Base-by-base conservation (phyloP, 2,329 filamentous ascomycete species). In the Penicillium brevicompactum region DNA sequence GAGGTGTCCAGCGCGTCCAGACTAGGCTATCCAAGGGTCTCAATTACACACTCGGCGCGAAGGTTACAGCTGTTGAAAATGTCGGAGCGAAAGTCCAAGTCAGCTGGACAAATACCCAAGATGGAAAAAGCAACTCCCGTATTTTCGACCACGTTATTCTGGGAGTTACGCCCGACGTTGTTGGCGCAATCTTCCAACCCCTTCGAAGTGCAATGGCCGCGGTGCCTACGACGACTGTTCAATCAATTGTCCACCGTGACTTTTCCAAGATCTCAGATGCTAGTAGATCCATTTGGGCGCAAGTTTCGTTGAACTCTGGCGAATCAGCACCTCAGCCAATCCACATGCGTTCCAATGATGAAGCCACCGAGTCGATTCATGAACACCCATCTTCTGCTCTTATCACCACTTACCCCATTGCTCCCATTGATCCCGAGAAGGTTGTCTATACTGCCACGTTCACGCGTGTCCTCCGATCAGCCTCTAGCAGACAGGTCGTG, bases 131-230 rank as follows among this genome's bases (percentile, higher is more conserved):
- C 10, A 52, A 51, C 13, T 59, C 63, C 22, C 73, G 79, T 16
- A 49, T 61, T 0, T 84, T 84, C 49, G 82, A 85, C 49, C 74
- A 73, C 2, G 81, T 84, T 0, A 70, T 86, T 22, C 69, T 86
- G 1, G 82, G 82, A 0, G 80, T 84, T 2, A 78, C 82, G 0
- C 82, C 83, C 1, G 75, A 82, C 53, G 76, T 82, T 4, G 79
- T 79, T 0, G 76, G 73, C 5, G 66, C 67, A 2, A 74, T 85
- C 10, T 84, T 80, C 55, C 59, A 66, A 3, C 80, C 79, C 0
- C 61, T 83, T 2, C 49, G 18, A 10, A 56, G 49, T 21, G 50
- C 50, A 10, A 53, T 56, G 54, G 37, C 46, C 2, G 56, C 57
- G 2, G 51, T 72, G 3, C 59, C 69, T 4, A 72, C 82, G 59